phyloP scores from a whole-genome alignment of 495 filamentous ascomycete genomes.

The Eremomyces bilateralis region DNA sequence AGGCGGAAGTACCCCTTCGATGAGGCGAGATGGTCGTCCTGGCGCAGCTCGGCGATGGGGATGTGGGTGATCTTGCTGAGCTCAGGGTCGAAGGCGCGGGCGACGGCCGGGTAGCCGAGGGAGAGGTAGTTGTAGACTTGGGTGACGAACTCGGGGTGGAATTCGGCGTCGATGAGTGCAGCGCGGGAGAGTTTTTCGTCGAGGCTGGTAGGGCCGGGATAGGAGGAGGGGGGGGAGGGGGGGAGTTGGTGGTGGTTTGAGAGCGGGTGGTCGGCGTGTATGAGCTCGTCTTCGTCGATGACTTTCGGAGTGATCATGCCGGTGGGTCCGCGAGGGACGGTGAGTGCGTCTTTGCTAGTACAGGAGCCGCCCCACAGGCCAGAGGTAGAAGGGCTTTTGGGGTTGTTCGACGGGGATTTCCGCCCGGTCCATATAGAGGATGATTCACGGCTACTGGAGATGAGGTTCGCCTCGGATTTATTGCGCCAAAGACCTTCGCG shows the following conservation, averaged over 20 bases:
- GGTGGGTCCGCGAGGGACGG: constrained; percentile 11
- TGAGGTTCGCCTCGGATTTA: neutral
- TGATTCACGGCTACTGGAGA: neutral
- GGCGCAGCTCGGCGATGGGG: constrained; percentile 37
- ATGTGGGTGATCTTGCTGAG: constrained; percentile 57
- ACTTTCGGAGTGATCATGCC: constrained; percentile 17
- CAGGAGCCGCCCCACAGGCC: constrained; percentile 22
- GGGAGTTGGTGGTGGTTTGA: constrained; percentile 10
- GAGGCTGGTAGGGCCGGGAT: constrained; percentile 13
- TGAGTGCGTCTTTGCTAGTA: constrained; percentile 8
- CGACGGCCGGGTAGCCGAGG: constrained; percentile 68
- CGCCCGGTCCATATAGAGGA: neutral
- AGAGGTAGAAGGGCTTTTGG: neutral
- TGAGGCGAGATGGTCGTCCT: constrained; percentile 39
- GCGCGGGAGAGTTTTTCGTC: constrained; percentile 23
- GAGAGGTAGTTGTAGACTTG: constrained; percentile 94
- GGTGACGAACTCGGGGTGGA: constrained; percentile 66
- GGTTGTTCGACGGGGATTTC: neutral
- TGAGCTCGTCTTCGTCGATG: constrained; percentile 11
- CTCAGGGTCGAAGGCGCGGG: constrained; percentile 62
- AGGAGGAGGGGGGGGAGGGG: constrained; percentile 12
- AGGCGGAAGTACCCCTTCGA: constrained; percentile 42
- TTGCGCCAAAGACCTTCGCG: constrained; percentile 18
- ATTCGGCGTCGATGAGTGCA: constrained; percentile 37
- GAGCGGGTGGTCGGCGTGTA: too few relatives aligned